phyloP scores from a whole-genome alignment of 1,139 yeast species.

The Yamadazyma diddensiae region DNA sequence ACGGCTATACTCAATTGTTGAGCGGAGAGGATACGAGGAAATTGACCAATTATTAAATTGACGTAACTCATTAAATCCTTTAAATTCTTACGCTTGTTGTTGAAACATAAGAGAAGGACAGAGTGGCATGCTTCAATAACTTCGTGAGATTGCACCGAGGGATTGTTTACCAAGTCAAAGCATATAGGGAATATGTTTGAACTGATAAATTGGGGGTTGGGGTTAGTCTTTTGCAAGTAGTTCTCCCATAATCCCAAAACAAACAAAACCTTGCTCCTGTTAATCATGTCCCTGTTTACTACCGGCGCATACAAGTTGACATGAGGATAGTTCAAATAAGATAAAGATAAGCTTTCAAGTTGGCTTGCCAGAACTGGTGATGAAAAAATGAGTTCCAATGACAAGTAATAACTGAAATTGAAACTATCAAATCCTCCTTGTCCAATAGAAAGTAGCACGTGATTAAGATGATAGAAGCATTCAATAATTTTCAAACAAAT shows the following conservation, averaged over 20 bases:
- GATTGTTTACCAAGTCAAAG: constrained; percentile 37
- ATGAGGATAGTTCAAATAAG: constrained; percentile 39
- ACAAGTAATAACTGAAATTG: constrained; percentile 58
- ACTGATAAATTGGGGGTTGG: constrained; percentile 24
- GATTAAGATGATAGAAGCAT: constrained; percentile 51
- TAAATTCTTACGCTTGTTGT: constrained; percentile 24
- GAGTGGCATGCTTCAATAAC: constrained; percentile 68
- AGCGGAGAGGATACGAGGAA: constrained; percentile 55
- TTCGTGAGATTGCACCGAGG: constrained; percentile 26
- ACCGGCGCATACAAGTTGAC: constrained; percentile 35
- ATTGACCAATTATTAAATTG: constrained; percentile 41
- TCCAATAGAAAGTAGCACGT: constrained; percentile 58
- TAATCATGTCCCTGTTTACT: constrained; percentile 31
- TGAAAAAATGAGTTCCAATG: constrained; percentile 44
- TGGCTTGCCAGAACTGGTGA: constrained; percentile 20
- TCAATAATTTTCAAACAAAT: constrained; percentile 39
- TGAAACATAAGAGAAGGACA: constrained; percentile 51
- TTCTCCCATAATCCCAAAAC: constrained; percentile 60
- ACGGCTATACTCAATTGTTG: constrained; percentile 59
- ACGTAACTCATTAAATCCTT: constrained; percentile 33
- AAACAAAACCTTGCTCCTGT: constrained; percentile 52
- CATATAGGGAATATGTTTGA: constrained; percentile 42
- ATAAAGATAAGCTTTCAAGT: constrained; percentile 38
- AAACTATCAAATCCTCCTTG: constrained; percentile 70
- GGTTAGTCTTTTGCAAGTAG: constrained; percentile 38